Base-by-base conservation (phyloP, 2,329 filamentous ascomycete species). In the Alternaria triticimaculans region DNA sequence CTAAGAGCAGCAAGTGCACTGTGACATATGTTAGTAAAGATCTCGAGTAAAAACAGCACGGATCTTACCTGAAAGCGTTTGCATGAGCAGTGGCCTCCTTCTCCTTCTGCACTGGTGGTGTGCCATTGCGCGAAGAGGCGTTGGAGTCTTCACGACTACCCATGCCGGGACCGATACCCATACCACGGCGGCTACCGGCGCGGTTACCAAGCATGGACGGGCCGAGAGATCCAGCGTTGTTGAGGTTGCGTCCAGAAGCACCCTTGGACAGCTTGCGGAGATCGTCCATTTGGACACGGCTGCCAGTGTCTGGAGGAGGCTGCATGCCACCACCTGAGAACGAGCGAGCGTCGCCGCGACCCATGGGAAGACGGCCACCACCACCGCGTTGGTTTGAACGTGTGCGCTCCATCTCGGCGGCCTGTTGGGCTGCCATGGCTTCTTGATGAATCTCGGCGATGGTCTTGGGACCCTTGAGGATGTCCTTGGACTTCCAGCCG, bases 391-490 rank as follows among this genome's bases (percentile, higher is more conserved):
- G 87, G 79, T 83, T 89, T 60, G 84, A 84, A 55, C 85, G 84
- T 48, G 83, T 78, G 65, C 86, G 84, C 76, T 89, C 87, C 74
- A 85, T 82, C 75, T 97, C 94, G 59, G 91, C 91, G 64, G 93
- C 93, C 82, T 95, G 94, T 71, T 92, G 89, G 48, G 91, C 92
- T 66, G 90, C 91, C 57, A 88, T 86, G 69, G 93, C 93, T 82
- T 94, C 92, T 63, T 90, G 91, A 78, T 94, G 92, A 71, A 99
- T 92, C 83, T 98, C 92, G 5, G 94, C 89, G 57, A 99, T 91
- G 9, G 96, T 99, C 89, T 97, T 97, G 63, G 96, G 96, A 41
- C 96, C 96, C 86, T 98, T 98, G 83, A 94, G 92, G 58, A 85
- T 84, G 78, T 97, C 93, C 86, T 97, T 97, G 61, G 93, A 94